Evolutionary conservation across 148 eudicot genomes (phyloP), one percentile per base, ranked within the genome.

Genomic region (Vaccinium darrowii): DNA sequence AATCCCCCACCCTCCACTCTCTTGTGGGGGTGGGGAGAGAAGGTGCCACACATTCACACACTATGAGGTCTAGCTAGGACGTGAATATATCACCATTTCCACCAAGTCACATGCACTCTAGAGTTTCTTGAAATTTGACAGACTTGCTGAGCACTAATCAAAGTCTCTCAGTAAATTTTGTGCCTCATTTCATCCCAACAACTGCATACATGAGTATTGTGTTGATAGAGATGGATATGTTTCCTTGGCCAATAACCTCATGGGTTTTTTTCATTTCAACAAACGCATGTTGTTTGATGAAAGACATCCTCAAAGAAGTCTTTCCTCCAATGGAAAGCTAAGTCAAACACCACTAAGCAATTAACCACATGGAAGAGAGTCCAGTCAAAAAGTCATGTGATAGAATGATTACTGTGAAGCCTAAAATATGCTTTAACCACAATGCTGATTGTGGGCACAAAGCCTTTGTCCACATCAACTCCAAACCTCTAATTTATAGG

Each of bases 41-140:
- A 78, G 57, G 84, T 73, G 79, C 65, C 67, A 72, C 84, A 82
- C 60, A 51, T 11, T 78, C 67, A 72, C 84, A 82, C 60, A 51
- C 21, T 78, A 51, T 7, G 62, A 78, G 60, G 51, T 21, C 30
- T 2, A 71, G 47, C 53, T 69, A 30, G 74, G 39, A 2, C 30
- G 74, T 30, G 43, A 30, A 33, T 4, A 21, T 56, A 36, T 58
- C 6, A 53, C 65, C 65, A 57, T 53, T 33, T 30, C 14, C 43
- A 27, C 23, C n/a, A 21, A 19, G 30, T 56, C 47, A 30, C 67
- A 57, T 57, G 47, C 53, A 47, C 79, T 1, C 25, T n/a, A 19
- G 60, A n/a, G 3, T 58, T 58, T 58, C 65, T 58, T n/a, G 69
- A 63, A n/a, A 67, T 67, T 12, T 4, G 36, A 25, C 36, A 23